phyloP scores from a whole-genome alignment of 768 basidiomycete genomes.

The Paxillus ammoniavirescens region DNA sequence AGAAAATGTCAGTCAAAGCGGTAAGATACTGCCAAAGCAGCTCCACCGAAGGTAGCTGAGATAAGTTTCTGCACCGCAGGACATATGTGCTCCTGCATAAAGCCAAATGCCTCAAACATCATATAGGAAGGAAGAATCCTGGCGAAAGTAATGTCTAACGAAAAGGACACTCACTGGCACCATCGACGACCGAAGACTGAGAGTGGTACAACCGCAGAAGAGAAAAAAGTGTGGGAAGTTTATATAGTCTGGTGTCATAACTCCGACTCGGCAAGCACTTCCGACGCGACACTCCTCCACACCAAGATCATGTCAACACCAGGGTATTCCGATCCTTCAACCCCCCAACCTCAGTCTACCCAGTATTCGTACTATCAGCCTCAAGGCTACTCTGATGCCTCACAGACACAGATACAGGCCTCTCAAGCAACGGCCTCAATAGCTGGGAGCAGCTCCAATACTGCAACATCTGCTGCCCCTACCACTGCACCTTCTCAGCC shows the following conservation, averaged over 20 bases:
- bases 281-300: constrained; percentile 19
- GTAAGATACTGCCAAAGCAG: constrained; percentile 40
- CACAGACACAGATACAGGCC: constrained; percentile 20
- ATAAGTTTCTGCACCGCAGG: constrained; percentile 81
- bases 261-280: constrained; percentile 26
- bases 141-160: background rate
- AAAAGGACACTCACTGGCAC: constrained; percentile 19
- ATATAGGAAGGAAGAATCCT: constrained; percentile 29
- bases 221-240: constrained; percentile 3
- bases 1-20: constrained; percentile 44
- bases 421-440: constrained; percentile 16
- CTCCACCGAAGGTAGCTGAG: constrained; percentile 88
- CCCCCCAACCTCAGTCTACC: constrained; percentile 27
- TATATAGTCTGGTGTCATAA: constrained; percentile 25
- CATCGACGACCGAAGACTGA: too few species aligned
- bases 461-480: constrained; percentile 15
- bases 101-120: constrained; percentile 97
- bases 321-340: constrained; percentile 31
- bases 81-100: constrained; percentile 52
- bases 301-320: constrained; percentile 31
- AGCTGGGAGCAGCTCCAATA: constrained; percentile 16
- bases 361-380: constrained; percentile 18
- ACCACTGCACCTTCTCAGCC: constrained; percentile 22
- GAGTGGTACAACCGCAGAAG: background rate
- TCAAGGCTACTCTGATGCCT: constrained; percentile 17